Percentiles rank a stretch among this genome's conserved stretches.
Evolutionary conservation across 371 early-diverging fungal species (phyloP).

Genomic region (Neoconidiobolus thromboides): DNA sequence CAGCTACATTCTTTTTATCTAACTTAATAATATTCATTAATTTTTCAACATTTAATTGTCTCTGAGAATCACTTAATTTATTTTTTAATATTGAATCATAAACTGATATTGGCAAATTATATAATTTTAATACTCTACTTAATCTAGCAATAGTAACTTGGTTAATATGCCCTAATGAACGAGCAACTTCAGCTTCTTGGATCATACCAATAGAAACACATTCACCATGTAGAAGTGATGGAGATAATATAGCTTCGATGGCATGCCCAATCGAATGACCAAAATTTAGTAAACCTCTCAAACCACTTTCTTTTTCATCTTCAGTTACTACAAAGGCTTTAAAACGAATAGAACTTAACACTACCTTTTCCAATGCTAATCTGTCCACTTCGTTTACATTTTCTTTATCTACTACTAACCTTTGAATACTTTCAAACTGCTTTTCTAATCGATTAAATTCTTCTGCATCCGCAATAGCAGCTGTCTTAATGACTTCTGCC

Average conservation of each 20-base stretch:
- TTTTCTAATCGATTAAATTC: conserved; percentile 82
- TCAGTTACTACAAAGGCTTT: conserved; percentile 89
- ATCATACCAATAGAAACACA: conserved; percentile 90
- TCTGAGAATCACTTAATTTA: background rate
- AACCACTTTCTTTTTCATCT: conserved; percentile 88
- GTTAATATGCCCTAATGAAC: conserved; percentile 66
- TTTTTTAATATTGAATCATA: conserved; percentile 23
- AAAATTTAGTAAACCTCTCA: conserved; percentile 90
- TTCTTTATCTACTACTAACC: conserved; percentile 36
- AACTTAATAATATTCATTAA: conserved; percentile 72
- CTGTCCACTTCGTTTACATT: conserved; percentile 9
- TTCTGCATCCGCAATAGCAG: conserved; percentile 73
- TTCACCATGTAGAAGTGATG: conserved; percentile 87
- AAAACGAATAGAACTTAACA: conserved; percentile 71
- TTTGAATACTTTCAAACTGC: conserved; percentile 51
- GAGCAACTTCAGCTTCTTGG: conserved; percentile 82
- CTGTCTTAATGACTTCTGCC: conserved; percentile 96
- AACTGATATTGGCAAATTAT: conserved; percentile 58
- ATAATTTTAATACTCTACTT: conserved; percentile 63
- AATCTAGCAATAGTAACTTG: conserved; percentile 82
- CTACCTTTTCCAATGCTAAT: conserved; percentile 43
- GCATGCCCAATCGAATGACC: conserved; percentile 95
- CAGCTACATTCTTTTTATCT: conserved; percentile 91
- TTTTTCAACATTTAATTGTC: background rate
- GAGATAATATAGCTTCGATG: conserved; percentile 81